These are phyloP conservation scores for Fraxinus ornus DNA, from an alignment of 305 asterid genomes.

Conservation along the genomic window DNA sequence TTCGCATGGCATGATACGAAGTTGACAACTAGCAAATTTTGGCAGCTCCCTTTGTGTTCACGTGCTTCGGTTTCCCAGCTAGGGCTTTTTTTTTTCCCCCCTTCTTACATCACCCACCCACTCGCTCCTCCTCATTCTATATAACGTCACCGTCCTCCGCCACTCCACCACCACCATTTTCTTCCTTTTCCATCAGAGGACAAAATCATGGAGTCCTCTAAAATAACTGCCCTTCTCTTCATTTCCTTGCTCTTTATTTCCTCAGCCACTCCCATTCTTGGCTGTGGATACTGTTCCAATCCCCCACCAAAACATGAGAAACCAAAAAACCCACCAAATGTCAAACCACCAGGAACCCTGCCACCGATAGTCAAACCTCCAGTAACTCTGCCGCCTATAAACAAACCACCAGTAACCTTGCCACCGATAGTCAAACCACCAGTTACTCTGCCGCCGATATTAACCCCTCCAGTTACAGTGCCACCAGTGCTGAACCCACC, in stretches of 20 bases:
- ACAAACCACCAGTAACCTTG: not conserved
- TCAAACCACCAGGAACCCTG: slow-evolving; percentile 3
- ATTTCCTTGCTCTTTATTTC: slow-evolving; percentile 31
- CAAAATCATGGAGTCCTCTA: slow-evolving; percentile 35
- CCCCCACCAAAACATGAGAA: slow-evolving; percentile 25
- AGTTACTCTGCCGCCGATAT: slow-evolving; percentile 21
- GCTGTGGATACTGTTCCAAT: slow-evolving; percentile 41
- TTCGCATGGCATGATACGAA: not conserved
- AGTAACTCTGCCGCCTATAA: not conserved
- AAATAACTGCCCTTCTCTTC: slow-evolving; percentile 31
- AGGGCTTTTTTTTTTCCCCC: slow-evolving; percentile 13
- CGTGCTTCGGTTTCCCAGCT: slow-evolving; percentile 33
- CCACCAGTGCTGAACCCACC: slow-evolving; percentile 20
- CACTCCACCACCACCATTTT: not conserved
- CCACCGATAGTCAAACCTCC: slow-evolving; percentile 5
- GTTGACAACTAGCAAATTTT: slow-evolving; percentile 22
- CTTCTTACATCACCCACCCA: no score
- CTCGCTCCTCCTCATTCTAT: no score
- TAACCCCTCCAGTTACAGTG: slow-evolving; percentile 16
- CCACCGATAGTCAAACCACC: slow-evolving; percentile 9
- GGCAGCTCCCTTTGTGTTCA: slow-evolving; percentile 32
- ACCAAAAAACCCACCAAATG: not conserved
- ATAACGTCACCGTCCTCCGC: not conserved
- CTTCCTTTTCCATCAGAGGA: not conserved
- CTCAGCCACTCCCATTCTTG: slow-evolving; percentile 32